Percentiles rank a stretch among this genome's conserved stretches.
Conservation (phyloP, 1,139 yeast genomes). For the Wickerhamiella pararugosa region DNA sequence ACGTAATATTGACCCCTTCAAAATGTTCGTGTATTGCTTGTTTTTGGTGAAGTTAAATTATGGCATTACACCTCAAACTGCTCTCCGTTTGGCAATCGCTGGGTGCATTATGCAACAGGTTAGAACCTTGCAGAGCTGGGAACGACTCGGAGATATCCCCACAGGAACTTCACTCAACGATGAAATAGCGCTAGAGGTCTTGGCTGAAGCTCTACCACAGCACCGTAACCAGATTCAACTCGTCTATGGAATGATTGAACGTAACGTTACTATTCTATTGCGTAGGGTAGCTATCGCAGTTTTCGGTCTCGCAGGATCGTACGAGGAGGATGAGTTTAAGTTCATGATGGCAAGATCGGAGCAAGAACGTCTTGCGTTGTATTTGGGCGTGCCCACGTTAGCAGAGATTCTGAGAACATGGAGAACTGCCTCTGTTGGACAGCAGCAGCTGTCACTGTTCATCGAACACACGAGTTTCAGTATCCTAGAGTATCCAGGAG, state of each 20-base stretch:
- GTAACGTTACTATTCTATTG: slow-evolving; percentile 29
- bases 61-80: slow-evolving; percentile 14
- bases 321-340: slow-evolving; percentile 26
- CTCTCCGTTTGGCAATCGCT: slow-evolving; percentile 15
- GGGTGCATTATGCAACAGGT: slow-evolving; percentile 15
- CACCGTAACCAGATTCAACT: neutral
- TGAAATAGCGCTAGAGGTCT: neutral
- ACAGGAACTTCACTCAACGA: no score
- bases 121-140: neutral
- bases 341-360: slow-evolving; percentile 29
- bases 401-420: slow-evolving; percentile 18
- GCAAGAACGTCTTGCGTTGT: slow-evolving; percentile 40
- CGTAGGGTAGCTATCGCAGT: slow-evolving; percentile 51
- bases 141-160: no score
- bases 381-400: slow-evolving; percentile 38
- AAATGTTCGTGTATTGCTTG: slow-evolving; percentile 16
- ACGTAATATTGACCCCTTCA: slow-evolving; percentile 13
- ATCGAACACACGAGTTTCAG: neutral
- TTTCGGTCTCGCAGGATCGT: slow-evolving; percentile 38
- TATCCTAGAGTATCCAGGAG: slow-evolving; percentile 50
- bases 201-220: neutral
- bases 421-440: no score
- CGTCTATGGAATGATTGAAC: slow-evolving; percentile 5
- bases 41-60: slow-evolving; percentile 16
- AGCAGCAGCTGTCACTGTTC: neutral